A percentile compares a stretch with the other conserved stretches of the same genome.
Conservation (phyloP, 2,329 filamentous ascomycete genomes). For the Penicillium sp. region DNA sequence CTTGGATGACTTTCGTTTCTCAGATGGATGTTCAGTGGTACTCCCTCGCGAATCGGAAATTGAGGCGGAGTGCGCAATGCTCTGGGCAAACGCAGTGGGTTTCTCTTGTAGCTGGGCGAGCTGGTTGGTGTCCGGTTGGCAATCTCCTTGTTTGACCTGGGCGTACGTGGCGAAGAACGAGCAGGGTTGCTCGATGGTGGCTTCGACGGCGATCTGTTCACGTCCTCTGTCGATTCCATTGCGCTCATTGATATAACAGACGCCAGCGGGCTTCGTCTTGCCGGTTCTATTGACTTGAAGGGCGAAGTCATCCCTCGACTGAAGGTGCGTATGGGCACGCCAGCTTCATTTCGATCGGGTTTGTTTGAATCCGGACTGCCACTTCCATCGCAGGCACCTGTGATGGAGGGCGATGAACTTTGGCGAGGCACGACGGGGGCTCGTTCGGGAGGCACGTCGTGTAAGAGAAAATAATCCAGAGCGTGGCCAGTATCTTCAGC, state of each 20-base stretch:
- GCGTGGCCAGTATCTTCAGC: constrained; percentile 16
- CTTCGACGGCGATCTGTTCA: background rate
- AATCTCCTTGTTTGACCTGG: no score
- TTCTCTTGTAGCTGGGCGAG: no score
- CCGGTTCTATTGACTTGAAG: constrained; percentile 3
- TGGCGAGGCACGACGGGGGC: constrained; percentile 27
- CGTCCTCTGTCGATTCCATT: background rate
- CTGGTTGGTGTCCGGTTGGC: no score
- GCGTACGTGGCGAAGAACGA: constrained; percentile 1
- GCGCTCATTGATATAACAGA: constrained; percentile 1
- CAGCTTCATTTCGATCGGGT: constrained; percentile 3
- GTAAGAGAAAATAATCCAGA: constrained; percentile 15
- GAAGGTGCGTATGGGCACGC: background rate
- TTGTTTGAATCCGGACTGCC: background rate
- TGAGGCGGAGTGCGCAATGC: no score
- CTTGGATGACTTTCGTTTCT: background rate
- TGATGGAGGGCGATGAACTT: constrained; percentile 21
- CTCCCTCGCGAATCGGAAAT: no score
- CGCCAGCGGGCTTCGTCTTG: constrained; percentile 1
- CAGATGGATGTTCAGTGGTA: no score
- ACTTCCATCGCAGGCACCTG: constrained; percentile 13
- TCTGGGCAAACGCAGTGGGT: no score
- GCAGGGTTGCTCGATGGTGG: background rate
- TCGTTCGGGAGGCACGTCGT: constrained; percentile 17
- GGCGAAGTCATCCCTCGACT: background rate